Evolutionary conservation across 2,329 filamentous ascomycete genomes (phyloP), one percentile per base, ranked within the genome.

Genomic region (Blastomyces emzantsi): DNA sequence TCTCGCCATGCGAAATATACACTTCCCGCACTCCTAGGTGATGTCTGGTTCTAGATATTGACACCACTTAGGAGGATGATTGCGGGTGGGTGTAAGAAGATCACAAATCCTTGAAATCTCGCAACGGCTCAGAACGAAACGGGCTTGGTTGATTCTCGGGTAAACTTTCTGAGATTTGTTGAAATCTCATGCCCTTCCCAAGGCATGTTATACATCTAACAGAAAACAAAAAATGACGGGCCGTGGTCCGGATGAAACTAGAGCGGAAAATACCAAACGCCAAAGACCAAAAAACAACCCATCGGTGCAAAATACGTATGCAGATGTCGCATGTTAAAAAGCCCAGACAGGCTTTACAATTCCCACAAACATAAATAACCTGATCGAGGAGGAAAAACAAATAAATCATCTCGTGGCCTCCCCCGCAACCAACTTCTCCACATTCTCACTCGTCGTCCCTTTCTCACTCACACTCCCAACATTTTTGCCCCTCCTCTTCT

Each of bases 401-500:
- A 36, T 17, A 36, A 22, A 64, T 73, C 65, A 76, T 51, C 69
- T 69, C 19, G 68, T 68, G 39, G 69, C 69, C 60, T 73, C 71
- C 39, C 70, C 71, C 19, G 67, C 64, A 64, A 68, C 39, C 58
- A 60, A 36, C 5, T 28, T 49, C 28, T 60, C 65, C 60, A 70
- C 55, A 41, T 68, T 69, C 64, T 72, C 68, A 13, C 72, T 28
- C 22, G 39, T 60, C 15, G 57, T 60, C 17, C 28, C 70, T 30
- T 66, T 69, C 30, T 69, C 67, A 43, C 72, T 72, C 58, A 65
- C 68, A 3, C 70, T 67, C 39, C 69, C 66, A 25, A 69, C 70
- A 59, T 71, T 69, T 25, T 68, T 70, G 25, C 69, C 67, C 33
- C 73, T 72, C 64, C 91, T 82, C 85, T 96, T 96, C 78, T 90